Evolutionary conservation across 768 basidiomycete species (phyloP), one percentile per base, ranked within the genome.

Genomic region (Crassisporium funariophilum): DNA sequence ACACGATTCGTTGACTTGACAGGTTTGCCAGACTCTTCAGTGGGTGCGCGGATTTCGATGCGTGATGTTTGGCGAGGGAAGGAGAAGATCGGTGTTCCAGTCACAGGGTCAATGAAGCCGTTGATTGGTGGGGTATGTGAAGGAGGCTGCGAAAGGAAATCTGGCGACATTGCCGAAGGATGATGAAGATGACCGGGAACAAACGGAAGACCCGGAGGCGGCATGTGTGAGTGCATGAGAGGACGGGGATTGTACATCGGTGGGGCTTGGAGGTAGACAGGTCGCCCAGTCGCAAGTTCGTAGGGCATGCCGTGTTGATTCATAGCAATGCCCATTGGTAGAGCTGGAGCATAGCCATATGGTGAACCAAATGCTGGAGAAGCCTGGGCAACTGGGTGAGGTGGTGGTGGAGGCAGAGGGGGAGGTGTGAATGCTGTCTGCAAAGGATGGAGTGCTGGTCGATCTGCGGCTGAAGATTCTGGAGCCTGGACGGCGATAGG

Each of bases 271-370:
- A 91, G 72, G 56, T 85, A 86, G 24, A 92, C 83, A 9, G 88
- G 80, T 29, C 87, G 88, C 31, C 91, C 91, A 4, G 88, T 91
- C 11, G 88, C 82, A 41, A 91, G 61, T 64, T 92, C 90, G 60
- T 84, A 91, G n/a, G 88, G 74, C 69, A 89, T 75, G 23, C 90
- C 90, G 49, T 87, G 83, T 44, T 82, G 79, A 53, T 83, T 83
- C 59, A 90, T 67, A 11, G 77, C 88, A 40, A 91, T 75, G 38
- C 90, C 90, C 11, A 82, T 82, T 3, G 88, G 83, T n/a, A 89
- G 79, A 15, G 84, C 51, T 5, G 75, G 64, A 5, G 74, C 71
- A 61, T 80, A 88, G 2, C 70, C 69, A 44, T 87, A 91, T 12
- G 86, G 79, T 7, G 89, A 83, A n/a, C 77, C 75, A 51, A 80